Conservation (phyloP, 805 yeast genomes). For the Myxozyma geophila region DNA sequence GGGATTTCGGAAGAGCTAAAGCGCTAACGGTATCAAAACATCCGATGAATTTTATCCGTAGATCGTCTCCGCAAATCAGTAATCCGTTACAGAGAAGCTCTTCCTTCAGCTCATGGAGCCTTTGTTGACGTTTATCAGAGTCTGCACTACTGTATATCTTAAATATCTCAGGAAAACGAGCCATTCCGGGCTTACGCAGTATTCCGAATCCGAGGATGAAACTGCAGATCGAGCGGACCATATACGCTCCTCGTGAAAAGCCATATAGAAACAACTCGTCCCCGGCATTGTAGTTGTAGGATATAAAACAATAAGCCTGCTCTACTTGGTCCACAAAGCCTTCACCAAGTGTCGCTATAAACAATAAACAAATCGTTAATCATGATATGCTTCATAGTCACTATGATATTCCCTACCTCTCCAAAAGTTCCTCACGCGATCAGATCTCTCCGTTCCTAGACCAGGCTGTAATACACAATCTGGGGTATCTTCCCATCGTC, state of each 20-base stretch:
- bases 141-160: background rate
- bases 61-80: background rate
- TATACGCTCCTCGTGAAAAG: conserved; percentile 29
- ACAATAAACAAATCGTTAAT: background rate
- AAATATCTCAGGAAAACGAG: conserved; percentile 14
- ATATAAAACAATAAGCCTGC: conserved; percentile 22
- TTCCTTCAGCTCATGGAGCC: background rate
- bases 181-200: conserved; percentile 17
- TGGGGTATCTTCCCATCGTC: conserved; percentile 12
- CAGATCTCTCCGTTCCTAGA: conserved; percentile 8
- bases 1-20: conserved; percentile 18
- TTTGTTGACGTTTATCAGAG: background rate
- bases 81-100: background rate
- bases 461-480: conserved; percentile 25
- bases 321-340: conserved; percentile 17
- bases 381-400: background rate
- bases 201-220: conserved; percentile 20
- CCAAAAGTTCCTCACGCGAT: background rate
- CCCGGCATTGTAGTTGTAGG: conserved; percentile 21
- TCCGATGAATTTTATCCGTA: conserved; percentile 20
- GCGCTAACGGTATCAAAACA: conserved; percentile 34
- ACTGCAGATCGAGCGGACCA: conserved; percentile 21
- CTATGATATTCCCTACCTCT: conserved; percentile 3
- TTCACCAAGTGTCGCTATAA: conserved; percentile 11
- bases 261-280: conserved; percentile 32